A percentile compares a stretch with the other conserved stretches of the same genome.
phyloP scores from a whole-genome alignment of 305 asterid genomes.

The Fraxinus xanthoxyloides region DNA sequence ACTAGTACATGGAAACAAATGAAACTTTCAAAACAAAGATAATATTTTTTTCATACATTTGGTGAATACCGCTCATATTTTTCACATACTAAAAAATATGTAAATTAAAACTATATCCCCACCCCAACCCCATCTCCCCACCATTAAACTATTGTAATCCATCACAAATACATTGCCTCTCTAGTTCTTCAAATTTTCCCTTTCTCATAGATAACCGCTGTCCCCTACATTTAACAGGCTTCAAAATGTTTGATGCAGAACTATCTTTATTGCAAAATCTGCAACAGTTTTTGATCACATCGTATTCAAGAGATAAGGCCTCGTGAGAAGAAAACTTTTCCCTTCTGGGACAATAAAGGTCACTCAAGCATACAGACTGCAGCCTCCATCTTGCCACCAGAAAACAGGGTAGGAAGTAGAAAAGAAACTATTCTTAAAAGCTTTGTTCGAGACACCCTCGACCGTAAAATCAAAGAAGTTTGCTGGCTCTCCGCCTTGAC shows the following conservation, averaged over 20 bases:
- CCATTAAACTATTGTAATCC: neutral
- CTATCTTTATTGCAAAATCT: neutral
- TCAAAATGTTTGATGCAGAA: neutral
- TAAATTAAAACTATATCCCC: neutral
- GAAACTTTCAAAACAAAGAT: neutral
- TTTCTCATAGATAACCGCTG: neutral
- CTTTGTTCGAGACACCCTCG: slow-evolving; percentile 14
- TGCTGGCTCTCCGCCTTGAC: slow-evolving; percentile 73
- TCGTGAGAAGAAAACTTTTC: neutral
- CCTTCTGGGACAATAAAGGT: slow-evolving; percentile 29
- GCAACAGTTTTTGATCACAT: neutral
- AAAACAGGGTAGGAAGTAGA: slow-evolving; percentile 28
- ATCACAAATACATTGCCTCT: neutral
- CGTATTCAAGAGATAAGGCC: neutral
- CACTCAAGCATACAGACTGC: slow-evolving; percentile 49
- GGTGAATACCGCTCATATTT: neutral
- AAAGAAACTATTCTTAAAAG: slow-evolving; percentile 24
- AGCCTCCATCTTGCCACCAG: slow-evolving; percentile 42
- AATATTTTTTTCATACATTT: neutral
- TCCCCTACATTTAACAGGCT: neutral
- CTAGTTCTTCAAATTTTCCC: neutral
- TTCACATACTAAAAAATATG: neutral
- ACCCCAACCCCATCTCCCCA: neutral
- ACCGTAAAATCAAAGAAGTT: slow-evolving; percentile 52
- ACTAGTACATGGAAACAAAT: neutral